Conservation (phyloP, 768 basidiomycete genomes). For the Amanita polypyramis region DNA sequence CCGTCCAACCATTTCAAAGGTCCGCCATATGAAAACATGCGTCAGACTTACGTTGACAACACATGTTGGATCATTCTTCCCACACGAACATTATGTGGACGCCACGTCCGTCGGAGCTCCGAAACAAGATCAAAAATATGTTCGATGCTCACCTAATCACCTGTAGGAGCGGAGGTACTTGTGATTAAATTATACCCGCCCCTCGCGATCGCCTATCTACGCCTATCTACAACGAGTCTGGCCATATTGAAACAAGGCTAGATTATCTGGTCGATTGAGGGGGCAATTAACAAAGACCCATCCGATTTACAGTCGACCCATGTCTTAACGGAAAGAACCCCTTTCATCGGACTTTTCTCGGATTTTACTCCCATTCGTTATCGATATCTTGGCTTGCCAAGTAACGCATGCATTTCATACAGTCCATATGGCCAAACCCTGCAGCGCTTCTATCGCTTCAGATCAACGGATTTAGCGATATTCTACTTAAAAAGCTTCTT, state of each 20-base stretch:
- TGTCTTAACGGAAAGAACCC: too few species aligned
- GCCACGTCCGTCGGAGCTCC: constrained; percentile 3
- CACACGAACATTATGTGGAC: neutral
- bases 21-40: neutral
- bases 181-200: neutral
- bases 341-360: neutral
- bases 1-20: neutral
- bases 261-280: neutral
- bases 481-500: neutral
- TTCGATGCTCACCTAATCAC: neutral
- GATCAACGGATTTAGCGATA: constrained; percentile 5
- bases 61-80: neutral
- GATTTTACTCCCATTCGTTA: neutral
- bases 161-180: neutral
- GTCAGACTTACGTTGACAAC: neutral
- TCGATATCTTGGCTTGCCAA: neutral
- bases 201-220: constrained; percentile 7
- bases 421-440: neutral
- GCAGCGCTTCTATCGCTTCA: neutral
- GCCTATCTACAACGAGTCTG: neutral
- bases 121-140: neutral
- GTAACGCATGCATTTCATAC: constrained; percentile 1
- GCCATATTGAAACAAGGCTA: neutral
- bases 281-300: neutral
- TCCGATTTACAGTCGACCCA: neutral